phyloP scores from a whole-genome alignment of 1,284 basidiomycete species.

The Fistulinella staudtii region DNA sequence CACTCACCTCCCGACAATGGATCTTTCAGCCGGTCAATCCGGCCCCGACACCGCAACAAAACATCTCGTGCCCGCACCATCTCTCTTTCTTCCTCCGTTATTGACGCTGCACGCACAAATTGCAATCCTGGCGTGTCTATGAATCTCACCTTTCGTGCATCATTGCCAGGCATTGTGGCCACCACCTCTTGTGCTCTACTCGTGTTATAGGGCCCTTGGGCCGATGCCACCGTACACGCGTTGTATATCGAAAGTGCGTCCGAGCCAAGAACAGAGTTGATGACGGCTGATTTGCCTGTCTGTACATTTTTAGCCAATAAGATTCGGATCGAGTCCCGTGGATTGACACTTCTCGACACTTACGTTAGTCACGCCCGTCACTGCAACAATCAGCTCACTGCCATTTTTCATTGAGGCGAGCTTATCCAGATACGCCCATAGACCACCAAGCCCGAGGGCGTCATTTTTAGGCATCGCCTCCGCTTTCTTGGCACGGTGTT shows the following conservation, averaged over 20 bases:
- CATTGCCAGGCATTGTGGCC: slow-evolving; percentile 36
- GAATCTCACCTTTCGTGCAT: slow-evolving; percentile 50
- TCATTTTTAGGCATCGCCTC: slow-evolving; percentile 47
- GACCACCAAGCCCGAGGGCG: slow-evolving; percentile 52
- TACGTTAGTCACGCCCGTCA: slow-evolving; percentile 76
- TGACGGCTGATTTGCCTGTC: slow-evolving; percentile 78
- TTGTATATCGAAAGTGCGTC: slow-evolving; percentile 62
- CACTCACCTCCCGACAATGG: slow-evolving; percentile 68
- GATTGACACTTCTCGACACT: slow-evolving; percentile 23
- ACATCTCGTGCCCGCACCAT: slow-evolving; percentile 62
- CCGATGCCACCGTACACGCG: slow-evolving; percentile 44
- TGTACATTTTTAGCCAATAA: slow-evolving; percentile 30
- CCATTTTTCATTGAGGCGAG: slow-evolving; percentile 46
- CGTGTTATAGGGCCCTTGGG: slow-evolving; percentile 66
- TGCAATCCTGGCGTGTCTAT: slow-evolving; percentile 86
- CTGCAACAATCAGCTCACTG: slow-evolving; percentile 56
- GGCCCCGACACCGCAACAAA: slow-evolving; percentile 75
- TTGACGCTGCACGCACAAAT: slow-evolving; percentile 47
- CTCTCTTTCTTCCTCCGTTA: slow-evolving; percentile 37
- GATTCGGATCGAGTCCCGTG: slow-evolving; percentile 1
- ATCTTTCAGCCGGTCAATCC: slow-evolving; percentile 88
- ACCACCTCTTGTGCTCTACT: slow-evolving; percentile 62
- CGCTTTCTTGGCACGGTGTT: slow-evolving; percentile 29
- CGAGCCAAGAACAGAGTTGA: slow-evolving; percentile 69
- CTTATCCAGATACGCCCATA: slow-evolving; percentile 44